A percentile compares a stretch with the other conserved stretches of the same genome.
phyloP scores from a whole-genome alignment of 495 filamentous ascomycete species.

The Poronia punctata region DNA sequence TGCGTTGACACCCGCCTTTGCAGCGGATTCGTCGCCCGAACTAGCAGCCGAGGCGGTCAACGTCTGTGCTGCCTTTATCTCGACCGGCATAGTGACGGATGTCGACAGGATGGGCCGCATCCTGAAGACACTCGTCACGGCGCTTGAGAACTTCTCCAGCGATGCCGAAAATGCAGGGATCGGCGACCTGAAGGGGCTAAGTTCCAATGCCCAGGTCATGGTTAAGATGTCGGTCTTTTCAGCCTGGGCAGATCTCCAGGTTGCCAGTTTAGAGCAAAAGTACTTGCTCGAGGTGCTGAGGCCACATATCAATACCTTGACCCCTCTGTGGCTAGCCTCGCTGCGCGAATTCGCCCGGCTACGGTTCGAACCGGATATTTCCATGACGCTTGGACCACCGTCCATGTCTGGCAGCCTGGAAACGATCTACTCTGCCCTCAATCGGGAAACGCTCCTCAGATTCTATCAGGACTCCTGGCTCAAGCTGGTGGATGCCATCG shows the following conservation, averaged over 20 bases:
- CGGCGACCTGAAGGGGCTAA: constrained; percentile 86
- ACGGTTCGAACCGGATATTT: constrained; percentile 94
- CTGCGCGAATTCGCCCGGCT: constrained; percentile 89
- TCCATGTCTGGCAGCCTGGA: constrained; percentile 74
- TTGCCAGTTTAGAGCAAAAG: constrained; percentile 86
- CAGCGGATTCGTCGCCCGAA: constrained; percentile 90
- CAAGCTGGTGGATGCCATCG: constrained; percentile 93
- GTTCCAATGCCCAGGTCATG: constrained; percentile 96
- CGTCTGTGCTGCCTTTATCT: constrained; percentile 95
- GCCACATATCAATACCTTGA: constrained; percentile 80
- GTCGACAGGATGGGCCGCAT: constrained; percentile 98
- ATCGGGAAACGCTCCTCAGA: constrained; percentile 85
- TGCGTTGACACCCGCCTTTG: constrained; percentile 92
- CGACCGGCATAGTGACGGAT: constrained; percentile 94
- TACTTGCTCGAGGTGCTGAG: constrained; percentile 85
- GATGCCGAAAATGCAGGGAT: constrained; percentile 81
- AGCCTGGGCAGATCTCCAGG: constrained; percentile 98
- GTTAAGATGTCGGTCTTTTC: constrained; percentile 94
- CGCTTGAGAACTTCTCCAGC: constrained; percentile 84
- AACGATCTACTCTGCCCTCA: constrained; percentile 85
- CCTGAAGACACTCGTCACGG: constrained; percentile 82
- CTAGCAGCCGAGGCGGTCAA: constrained; percentile 91
- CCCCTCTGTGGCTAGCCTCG: constrained; percentile 88
- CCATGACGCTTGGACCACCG: constrained; percentile 69
- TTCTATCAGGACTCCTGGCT: constrained; percentile 99